phyloP scores from a whole-genome alignment of 768 basidiomycete species.

The Tephrocybe sp. region DNA sequence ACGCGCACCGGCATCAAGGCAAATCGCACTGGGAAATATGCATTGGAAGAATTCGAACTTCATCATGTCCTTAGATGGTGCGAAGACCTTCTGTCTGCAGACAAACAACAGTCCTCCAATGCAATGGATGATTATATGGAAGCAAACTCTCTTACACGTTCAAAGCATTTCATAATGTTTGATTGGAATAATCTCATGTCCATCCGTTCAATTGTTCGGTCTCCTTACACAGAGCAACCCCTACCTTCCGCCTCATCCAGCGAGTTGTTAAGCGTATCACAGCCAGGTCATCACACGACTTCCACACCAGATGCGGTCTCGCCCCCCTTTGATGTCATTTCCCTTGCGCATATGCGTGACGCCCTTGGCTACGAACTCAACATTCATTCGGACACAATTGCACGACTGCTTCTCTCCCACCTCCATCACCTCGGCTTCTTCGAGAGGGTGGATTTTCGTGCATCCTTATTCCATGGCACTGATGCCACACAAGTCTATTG shows the following conservation, averaged over 20 bases:
- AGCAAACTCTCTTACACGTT: constrained; percentile 40
- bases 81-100: constrained; percentile 46
- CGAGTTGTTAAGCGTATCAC: constrained; percentile 46
- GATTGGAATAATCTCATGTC: constrained; percentile 67
- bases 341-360: constrained; percentile 58
- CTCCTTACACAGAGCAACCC: constrained; percentile 28
- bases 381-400: constrained; percentile 51
- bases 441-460: constrained; percentile 38
- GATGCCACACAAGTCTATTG: constrained; percentile 38
- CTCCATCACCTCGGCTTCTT: constrained; percentile 64
- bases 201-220: constrained; percentile 56
- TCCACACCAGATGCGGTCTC: constrained; percentile 21
- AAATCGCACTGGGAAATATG: constrained; percentile 26
- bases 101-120: constrained; percentile 39
- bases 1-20: constrained; percentile 30
- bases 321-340: constrained; percentile 56
- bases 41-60: constrained; percentile 57
- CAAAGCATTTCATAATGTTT: constrained; percentile 54
- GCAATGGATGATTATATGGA: constrained; percentile 51
- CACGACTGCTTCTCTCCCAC: constrained; percentile 53
- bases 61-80: constrained; percentile 51
- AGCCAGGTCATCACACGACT: constrained; percentile 22
- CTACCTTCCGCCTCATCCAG: constrained; percentile 27
- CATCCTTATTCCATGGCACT: constrained; percentile 35
- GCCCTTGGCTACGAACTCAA: constrained; percentile 58